Base-by-base conservation (phyloP, 2,329 filamentous ascomycete genomes). In the Penicillium olsonii region DNA sequence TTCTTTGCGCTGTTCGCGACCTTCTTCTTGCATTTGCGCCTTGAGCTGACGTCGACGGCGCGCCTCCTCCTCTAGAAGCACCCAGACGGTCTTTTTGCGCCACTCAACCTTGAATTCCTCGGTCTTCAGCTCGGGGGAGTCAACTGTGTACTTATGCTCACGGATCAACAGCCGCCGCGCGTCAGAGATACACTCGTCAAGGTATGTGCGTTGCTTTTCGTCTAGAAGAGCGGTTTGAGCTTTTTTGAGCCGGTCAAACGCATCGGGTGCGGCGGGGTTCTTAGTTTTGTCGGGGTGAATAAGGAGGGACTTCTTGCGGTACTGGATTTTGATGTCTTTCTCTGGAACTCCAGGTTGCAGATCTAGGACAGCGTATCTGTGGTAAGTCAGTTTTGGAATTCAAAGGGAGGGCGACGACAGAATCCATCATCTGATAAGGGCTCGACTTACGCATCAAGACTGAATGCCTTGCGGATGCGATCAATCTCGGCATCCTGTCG, bases 201-300 rank as follows among this genome's bases (percentile, higher is more conserved):
- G 85, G 29, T 84, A 82, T 54, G 81, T 83, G 52, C 94, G 90
- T 67, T 90, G 83, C 75, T 96, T 96, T 77, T 97, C 92, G 71
- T 99, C 94, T 77, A 95, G 87, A 4, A 99, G 83, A 62, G 90
- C 84, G 2, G 85, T 88, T 68, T 97, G 91, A 0, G 94, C 94
- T 74, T 97, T 96, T 67, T 96, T 96, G 22, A 99, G 82, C 9
- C 92, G 86, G 74, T 99, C 94, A 68, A 99, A 99, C 58, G 94
- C 94, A 64, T 97, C 94, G 3, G 94, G 92, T 0, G 94, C 94
- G 41, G 80, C 83, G 0, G 90, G 87, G 68, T 99, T 97, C 66
- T 85, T 85, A 48, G 94, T 96, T 73, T 99, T 99, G 78, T 99
- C 94, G 6, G 94, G 94, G 77, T 99, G 94, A 77, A 99, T 97